Base-by-base conservation (phyloP, 192 early-diverging fungal genomes). In the Phycomyces nitens region DNA sequence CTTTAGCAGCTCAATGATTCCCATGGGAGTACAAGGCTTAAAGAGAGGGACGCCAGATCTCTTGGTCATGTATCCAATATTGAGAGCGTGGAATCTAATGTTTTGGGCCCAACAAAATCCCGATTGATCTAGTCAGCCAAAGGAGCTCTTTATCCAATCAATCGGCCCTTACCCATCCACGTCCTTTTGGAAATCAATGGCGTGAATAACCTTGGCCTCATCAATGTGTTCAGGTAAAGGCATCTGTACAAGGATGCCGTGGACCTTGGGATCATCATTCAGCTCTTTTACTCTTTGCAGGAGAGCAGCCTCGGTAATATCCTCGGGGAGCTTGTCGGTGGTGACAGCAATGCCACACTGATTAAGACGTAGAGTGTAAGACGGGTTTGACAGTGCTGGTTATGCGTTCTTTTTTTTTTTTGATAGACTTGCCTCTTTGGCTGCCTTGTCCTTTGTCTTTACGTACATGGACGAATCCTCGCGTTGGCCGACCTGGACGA, bases 401-500 rank as follows among this genome's bases (percentile, higher is more conserved):
- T n/a, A n/a, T n/a, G n/a, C n/a, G n/a, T n/a, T n/a, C n/a, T n/a
- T n/a, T n/a, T n/a, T n/a, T n/a, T n/a, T n/a, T n/a, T n/a, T n/a
- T n/a, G n/a, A 34, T 38, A 38, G 40, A 65, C 34, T 60, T 52
- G 91, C 84, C 75, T 94, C 91, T 23, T 79, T 77, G 60, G 89
- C 92, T 10, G 94, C 93, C 74, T 88, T 91, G 73, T 88, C 77
- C 80, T 99, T 99, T 85, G 93, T 93, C 26, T 86, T 73, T 10
- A 97, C 92, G 73, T 99, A 99, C 22, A 93, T 80, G 62, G 86
- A 86, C 15, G 94, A 97, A 77, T 99, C 96, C 58, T 94, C 90
- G 50, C 94, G 88, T 34, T 64, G 79, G 47, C 96, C 96, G n/a
- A 99, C 90, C 76, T 99, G 94, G 18, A 98, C 79, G 21, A 96